Evolutionary conservation across 2,329 filamentous ascomycete species (phyloP).

Genomic region (Hypoxylon sp.): DNA sequence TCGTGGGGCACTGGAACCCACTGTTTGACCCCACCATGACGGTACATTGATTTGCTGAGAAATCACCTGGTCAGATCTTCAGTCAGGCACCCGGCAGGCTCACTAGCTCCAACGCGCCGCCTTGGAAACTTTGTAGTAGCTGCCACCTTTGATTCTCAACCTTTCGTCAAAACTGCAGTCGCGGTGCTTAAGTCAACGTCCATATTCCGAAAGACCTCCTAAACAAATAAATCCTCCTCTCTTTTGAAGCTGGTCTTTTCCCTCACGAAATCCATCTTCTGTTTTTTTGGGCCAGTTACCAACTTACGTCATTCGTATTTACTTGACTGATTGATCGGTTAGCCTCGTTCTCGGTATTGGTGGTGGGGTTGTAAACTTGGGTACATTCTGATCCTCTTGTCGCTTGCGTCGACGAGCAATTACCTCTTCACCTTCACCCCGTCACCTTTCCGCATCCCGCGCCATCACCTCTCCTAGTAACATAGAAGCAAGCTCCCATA

Average conservation of each 20-base stretch:
- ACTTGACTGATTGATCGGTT: slow-evolving; percentile 31
- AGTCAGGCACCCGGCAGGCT: slow-evolving; percentile 30
- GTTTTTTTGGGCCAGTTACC: slow-evolving; percentile 22
- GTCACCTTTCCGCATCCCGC: background rate
- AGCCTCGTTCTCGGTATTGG: slow-evolving; percentile 39
- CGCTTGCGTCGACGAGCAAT: slow-evolving; percentile 5
- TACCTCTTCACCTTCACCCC: slow-evolving; percentile 3
- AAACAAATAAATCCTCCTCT: slow-evolving; percentile 3
- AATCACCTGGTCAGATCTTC: slow-evolving; percentile 28
- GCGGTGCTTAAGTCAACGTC: slow-evolving; percentile 6
- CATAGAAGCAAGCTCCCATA: slow-evolving; percentile 31
- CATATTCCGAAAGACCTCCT: slow-evolving; percentile 9
- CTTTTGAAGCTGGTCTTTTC: slow-evolving; percentile 38
- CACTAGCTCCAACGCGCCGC: slow-evolving; percentile 15
- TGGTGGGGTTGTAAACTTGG: slow-evolving; percentile 45
- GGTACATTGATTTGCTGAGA: slow-evolving; percentile 39
- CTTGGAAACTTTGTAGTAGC: slow-evolving; percentile 30
- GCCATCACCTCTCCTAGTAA: slow-evolving; percentile 15
- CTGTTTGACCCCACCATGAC: slow-evolving; percentile 33
- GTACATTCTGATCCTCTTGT: slow-evolving; percentile 36
- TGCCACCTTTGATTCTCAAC: slow-evolving; percentile 12
- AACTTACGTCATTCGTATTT: slow-evolving; percentile 41
- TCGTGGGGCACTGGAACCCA: background rate
- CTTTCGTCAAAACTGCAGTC: slow-evolving; percentile 23
- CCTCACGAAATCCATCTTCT: slow-evolving; percentile 5